Percentiles rank a stretch among this genome's conserved stretches.
Conservation (phyloP, 208 protist genomes). For the Leishmania martiniquensis region DNA sequence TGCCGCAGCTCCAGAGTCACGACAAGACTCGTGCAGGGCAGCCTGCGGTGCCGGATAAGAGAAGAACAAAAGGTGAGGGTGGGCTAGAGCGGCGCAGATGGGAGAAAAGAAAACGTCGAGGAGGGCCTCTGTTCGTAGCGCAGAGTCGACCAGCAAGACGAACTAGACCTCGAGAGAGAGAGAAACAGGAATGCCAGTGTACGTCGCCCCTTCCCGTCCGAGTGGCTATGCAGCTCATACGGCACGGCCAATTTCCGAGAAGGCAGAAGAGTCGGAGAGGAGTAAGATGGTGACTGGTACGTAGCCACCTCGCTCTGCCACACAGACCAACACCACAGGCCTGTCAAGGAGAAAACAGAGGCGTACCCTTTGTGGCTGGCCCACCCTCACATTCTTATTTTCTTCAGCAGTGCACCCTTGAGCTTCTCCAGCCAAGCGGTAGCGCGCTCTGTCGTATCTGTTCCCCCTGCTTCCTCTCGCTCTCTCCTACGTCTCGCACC, state of each 20-base stretch:
- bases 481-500: not conserved
- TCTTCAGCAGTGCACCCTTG: not conserved
- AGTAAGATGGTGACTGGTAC: not conserved
- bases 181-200: not conserved
- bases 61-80: constrained; percentile 8
- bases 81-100: not conserved
- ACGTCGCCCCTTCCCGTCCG: not conserved
- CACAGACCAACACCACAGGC: not conserved
- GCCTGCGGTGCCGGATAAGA: not conserved
- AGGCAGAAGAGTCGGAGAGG: not conserved
- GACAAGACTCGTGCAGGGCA: not conserved
- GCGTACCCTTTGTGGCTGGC: not conserved
- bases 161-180: not conserved
- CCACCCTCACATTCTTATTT: too few relatives aligned
- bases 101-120: not conserved
- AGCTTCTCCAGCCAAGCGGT: not conserved
- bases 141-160: not conserved
- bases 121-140: not conserved
- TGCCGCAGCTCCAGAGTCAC: not conserved
- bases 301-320: not conserved
- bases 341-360: not conserved
- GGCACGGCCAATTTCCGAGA: not conserved
- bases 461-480: not conserved
- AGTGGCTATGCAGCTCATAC: not conserved
- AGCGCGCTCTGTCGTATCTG: not conserved